Percentiles rank a stretch among this genome's conserved stretches.
These are phyloP conservation scores for Aeschynomene evenia DNA, from an alignment of 306 rosid genomes.

Conservation along the genomic window DNA sequence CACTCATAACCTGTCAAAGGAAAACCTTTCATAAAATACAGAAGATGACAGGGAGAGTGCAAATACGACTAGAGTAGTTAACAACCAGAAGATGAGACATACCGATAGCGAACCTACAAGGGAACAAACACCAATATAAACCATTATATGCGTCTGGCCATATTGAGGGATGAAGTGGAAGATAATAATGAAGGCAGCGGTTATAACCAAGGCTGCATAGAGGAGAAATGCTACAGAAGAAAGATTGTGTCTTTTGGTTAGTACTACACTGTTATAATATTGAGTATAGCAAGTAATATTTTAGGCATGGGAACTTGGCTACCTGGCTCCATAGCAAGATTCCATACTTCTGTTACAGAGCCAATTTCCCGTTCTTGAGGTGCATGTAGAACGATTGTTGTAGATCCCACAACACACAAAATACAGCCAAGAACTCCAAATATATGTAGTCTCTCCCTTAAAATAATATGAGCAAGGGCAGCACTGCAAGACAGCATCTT, in stretches of 20 bases:
- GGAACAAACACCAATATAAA: conserved; percentile 96
- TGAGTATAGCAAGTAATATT: conserved; percentile 3
- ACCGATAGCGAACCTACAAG: conserved; percentile 99
- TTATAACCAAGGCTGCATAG: conserved; percentile 76
- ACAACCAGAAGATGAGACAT: conserved; percentile 37
- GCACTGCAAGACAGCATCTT: conserved; percentile 70
- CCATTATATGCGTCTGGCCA: conserved; percentile 99
- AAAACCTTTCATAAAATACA: conserved; percentile 29
- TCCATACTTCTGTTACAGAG: conserved; percentile 95
- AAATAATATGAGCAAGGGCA: conserved; percentile 92
- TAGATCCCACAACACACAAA: conserved; percentile 98
- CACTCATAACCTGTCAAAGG: conserved; percentile 93
- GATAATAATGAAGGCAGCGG: conserved; percentile 75
- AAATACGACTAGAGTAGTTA: conserved; percentile 17
- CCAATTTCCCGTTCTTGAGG: conserved; percentile 91
- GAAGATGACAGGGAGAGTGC: conserved; percentile 24
- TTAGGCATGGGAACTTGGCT: conserved; percentile 22
- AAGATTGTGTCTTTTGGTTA: conserved; percentile 25
- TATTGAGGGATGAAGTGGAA: conserved; percentile 80
- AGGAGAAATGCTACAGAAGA: conserved; percentile 77
- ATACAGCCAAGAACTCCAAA: conserved; percentile 96
- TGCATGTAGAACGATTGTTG: conserved; percentile 95
- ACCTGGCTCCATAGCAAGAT: conserved; percentile 99
- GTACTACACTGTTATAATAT: conserved; percentile 9
- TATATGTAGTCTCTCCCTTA: conserved; percentile 84